These are phyloP conservation scores for Colletotrichum cuscutae DNA, from an alignment of 2,329 filamentous ascomycete species.

Conservation along the genomic window DNA sequence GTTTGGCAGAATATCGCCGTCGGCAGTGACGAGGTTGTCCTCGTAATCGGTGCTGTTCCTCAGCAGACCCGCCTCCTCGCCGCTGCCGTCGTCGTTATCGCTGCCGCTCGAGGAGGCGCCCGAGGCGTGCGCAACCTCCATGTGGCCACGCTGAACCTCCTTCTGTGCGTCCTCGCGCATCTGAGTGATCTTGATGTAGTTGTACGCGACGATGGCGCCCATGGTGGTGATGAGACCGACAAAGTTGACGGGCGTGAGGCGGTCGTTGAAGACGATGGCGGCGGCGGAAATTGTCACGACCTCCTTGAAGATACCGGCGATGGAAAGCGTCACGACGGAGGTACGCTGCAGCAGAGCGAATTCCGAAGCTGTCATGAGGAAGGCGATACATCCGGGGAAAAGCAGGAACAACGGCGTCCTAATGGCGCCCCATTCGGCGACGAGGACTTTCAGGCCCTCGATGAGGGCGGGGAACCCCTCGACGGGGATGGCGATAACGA, in stretches of 20 bases:
- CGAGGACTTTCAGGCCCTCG: constrained; percentile 72
- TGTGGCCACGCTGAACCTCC: constrained; percentile 57
- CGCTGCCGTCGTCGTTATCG: constrained; percentile 52
- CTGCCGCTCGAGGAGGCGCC: constrained; percentile 51
- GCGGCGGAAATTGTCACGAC: constrained; percentile 95
- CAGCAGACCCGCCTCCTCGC: constrained; percentile 60
- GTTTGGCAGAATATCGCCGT: constrained; percentile 53
- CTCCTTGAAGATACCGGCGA: constrained; percentile 99
- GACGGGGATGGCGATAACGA: constrained; percentile 84
- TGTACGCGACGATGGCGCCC: constrained; percentile 86
- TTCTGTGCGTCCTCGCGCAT: constrained; percentile 82
- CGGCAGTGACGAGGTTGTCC: constrained; percentile 49
- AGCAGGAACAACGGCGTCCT: constrained; percentile 79
- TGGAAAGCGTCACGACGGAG: constrained; percentile 93
- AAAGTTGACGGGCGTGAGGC: constrained; percentile 87
- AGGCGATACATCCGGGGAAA: constrained; percentile 91
- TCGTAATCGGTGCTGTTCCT: constrained; percentile 50
- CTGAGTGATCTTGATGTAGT: constrained; percentile 91
- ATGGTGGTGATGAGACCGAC: constrained; percentile 90
- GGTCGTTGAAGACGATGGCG: constrained; percentile 88
- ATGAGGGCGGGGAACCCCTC: constrained; percentile 80
- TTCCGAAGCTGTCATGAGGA: constrained; percentile 96
- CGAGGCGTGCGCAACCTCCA: constrained; percentile 41
- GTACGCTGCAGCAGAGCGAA: constrained; percentile 96
- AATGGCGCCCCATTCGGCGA: constrained; percentile 73